These are phyloP conservation scores for Fallopia convolvulus DNA, from an alignment of 148 eudicot species.

Conservation along the genomic window DNA sequence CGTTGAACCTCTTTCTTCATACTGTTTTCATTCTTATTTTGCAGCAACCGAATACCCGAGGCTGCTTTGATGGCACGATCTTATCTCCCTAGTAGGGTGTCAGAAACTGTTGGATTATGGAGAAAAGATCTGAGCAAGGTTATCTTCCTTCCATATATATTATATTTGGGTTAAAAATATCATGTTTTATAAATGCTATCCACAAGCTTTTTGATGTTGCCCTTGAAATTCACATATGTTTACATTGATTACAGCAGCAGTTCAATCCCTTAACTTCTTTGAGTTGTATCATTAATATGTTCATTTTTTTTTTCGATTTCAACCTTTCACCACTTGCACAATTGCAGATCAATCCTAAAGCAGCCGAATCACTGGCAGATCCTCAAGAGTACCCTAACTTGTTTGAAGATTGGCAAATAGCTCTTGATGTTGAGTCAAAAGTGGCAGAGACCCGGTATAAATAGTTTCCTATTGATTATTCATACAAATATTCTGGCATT, in stretches of 20 bases:
- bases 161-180: background rate
- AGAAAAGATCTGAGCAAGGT: slow-evolving; percentile 95
- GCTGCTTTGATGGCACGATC: slow-evolving; percentile 99
- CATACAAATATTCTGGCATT: background rate
- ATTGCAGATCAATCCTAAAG: slow-evolving; percentile 80
- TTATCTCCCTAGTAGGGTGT: slow-evolving; percentile 93
- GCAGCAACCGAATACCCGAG: slow-evolving; percentile 97
- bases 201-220: background rate
- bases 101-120: slow-evolving; percentile 87
- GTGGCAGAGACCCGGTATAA: slow-evolving; percentile 71
- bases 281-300: background rate
- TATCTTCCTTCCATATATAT: slow-evolving; percentile 26
- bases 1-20: slow-evolving; percentile 6
- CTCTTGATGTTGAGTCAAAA: slow-evolving; percentile 78
- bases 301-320: background rate
- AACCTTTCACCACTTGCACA: background rate
- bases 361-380: slow-evolving; percentile 96
- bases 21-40: slow-evolving; percentile 51
- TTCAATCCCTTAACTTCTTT: background rate
- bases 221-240: background rate
- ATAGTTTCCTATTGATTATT: background rate
- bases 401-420: slow-evolving; percentile 95
- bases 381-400: slow-evolving; percentile 88
- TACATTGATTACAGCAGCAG: background rate
- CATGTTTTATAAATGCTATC: background rate